Evolutionary conservation across 2,329 filamentous ascomycete species (phyloP).

Genomic region (Periconia sp.): DNA sequence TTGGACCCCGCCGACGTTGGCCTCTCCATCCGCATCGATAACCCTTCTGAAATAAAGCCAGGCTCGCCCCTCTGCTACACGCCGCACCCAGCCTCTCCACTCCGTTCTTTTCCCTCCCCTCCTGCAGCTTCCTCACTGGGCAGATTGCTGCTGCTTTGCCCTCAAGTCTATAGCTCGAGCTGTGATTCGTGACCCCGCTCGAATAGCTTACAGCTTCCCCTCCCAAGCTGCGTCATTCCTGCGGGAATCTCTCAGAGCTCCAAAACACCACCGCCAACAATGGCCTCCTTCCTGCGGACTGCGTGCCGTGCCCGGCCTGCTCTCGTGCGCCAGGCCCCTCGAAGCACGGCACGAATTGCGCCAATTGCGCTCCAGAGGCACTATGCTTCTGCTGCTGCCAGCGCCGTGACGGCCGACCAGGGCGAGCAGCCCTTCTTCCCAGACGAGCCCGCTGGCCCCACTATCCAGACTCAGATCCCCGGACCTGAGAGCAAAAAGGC

Average conservation of each 20-base stretch:
- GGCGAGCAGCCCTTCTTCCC: constrained; percentile 60
- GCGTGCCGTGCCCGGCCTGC: constrained; percentile 27
- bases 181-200: no score
- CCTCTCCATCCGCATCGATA: constrained; percentile 16
- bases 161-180: no score
- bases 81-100: not conserved
- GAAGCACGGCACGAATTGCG: constrained; percentile 17
- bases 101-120: constrained; percentile 2
- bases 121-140: not conserved
- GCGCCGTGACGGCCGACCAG: constrained; percentile 37
- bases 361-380: constrained; percentile 30
- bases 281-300: constrained; percentile 41
- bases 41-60: constrained; percentile 17
- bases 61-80: not conserved
- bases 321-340: constrained; percentile 21
- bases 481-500: constrained; percentile 75
- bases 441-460: constrained; percentile 64
- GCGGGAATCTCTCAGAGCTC: no score
- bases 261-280: constrained; percentile 15
- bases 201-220: not conserved
- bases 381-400: constrained; percentile 40
- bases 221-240: no score
- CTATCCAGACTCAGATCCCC: constrained; percentile 67
- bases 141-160: not conserved
- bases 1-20: constrained; percentile 12